phyloP scores from a whole-genome alignment of 192 early-diverging fungal species.

The Coemansia sp. region DNA sequence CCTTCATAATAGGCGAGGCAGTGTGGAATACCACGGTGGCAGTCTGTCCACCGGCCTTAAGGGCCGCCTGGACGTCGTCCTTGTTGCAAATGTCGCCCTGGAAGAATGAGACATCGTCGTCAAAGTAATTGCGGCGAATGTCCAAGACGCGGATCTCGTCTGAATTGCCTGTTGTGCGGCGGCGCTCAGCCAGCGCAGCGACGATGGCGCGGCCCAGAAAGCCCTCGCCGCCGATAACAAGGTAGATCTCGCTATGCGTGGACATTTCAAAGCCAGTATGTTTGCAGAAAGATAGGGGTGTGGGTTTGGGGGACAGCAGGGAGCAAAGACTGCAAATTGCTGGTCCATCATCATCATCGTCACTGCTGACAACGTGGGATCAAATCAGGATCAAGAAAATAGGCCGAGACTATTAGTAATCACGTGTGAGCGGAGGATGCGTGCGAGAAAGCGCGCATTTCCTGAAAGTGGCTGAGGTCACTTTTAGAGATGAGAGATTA shows the following conservation, averaged over 20 bases:
- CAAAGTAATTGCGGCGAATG: conserved; percentile 57
- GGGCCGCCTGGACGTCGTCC: conserved; percentile 57
- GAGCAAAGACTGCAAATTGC: not conserved
- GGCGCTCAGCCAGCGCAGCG: conserved; percentile 64
- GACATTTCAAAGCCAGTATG: conserved; percentile 7
- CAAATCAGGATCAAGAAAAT: not conserved
- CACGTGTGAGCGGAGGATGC: not conserved
- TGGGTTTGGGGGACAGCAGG: not conserved
- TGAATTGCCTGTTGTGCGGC: conserved; percentile 6
- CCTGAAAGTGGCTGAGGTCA: not conserved
- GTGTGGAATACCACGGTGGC: conserved; percentile 83
- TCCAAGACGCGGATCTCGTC: conserved; percentile 83
- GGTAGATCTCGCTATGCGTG: conserved; percentile 46
- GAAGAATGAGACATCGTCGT: conserved; percentile 48
- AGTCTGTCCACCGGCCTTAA: conserved; percentile 43
- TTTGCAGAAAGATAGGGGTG: not conserved
- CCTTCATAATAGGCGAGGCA: conserved; percentile 80
- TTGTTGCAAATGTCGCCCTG: conserved; percentile 62
- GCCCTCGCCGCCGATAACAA: conserved; percentile 85
- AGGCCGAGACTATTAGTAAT: not conserved
- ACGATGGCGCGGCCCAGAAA: conserved; percentile 84
- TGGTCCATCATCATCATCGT: not conserved
- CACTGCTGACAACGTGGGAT: too few species aligned
- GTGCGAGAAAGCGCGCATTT: not conserved
- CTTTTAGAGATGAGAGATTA: conserved; percentile 20